Base-by-base conservation (phyloP, 192 early-diverging fungal genomes). In the Gaertneriomyces sp. region DNA sequence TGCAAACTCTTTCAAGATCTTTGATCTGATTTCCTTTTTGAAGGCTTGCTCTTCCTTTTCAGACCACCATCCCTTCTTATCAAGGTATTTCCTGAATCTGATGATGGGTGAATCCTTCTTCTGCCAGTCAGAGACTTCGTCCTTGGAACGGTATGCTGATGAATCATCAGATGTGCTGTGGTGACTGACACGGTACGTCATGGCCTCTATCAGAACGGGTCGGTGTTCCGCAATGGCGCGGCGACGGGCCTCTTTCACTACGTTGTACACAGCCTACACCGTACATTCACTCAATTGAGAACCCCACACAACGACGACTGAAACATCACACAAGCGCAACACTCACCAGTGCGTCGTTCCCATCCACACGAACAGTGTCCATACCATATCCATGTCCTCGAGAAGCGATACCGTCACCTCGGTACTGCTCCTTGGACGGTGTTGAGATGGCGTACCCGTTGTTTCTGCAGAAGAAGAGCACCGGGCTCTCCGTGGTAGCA, bases 371-470 rank as follows among this genome's bases (percentile, higher is more conserved):
- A 64, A 98, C 91, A 5, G 94, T 95, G 76, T 93, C 90, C 64
- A 99, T 96, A 17, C 96, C 96, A 70, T 99, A 99, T 5, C 96
- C 96, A 53, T 93, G 88, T 43, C 95, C 96, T 45, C 94, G 87
- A 43, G 81, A 85, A 38, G 94, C 81, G 69, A 99, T 95, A 50
- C 96, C 96, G 69, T 99, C 96, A 42, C 96, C 96, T 64, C 91
- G 87, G 76, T 96, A 99, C 78, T 99, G 96, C 63, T 99, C 96
- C 40, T 81, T 78, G 17, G 90, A 81, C 39, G 95, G 96, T 1
- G 96, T 99, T 0, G 95, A 98, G 53, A 99, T 99, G 19, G 96
- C 95, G 74, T 90, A 99, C 16, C 96, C 96, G 74, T 99, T 99
- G 82, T 99, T 99, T 44, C 96, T 90, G 80, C 94, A 97, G 76